Conservation (phyloP, 768 basidiomycete species). For the Termitomyces eurrhizus region DNA sequence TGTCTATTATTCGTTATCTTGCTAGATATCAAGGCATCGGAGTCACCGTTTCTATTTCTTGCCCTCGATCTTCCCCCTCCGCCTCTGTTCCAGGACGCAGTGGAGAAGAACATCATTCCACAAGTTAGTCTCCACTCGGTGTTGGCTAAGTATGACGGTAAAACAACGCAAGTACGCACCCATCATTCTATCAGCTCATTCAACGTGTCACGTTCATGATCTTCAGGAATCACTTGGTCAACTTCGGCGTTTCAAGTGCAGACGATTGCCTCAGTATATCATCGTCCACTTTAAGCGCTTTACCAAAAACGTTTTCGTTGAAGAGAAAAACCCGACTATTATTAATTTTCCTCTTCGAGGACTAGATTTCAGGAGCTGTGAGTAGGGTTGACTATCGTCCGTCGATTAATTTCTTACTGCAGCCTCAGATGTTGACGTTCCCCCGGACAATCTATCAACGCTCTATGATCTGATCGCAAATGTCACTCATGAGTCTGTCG, state of each 20-base stretch:
- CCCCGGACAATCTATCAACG: slow-evolving; percentile 53
- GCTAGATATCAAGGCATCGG: slow-evolving; percentile 78
- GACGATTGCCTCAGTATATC: slow-evolving; percentile 85
- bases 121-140: slow-evolving; percentile 92
- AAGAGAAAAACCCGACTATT: slow-evolving; percentile 98
- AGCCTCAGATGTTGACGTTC: slow-evolving; percentile 71
- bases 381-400: slow-evolving; percentile 28
- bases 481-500: slow-evolving; percentile 91
- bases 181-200: slow-evolving; percentile 1
- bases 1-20: slow-evolving; percentile 2
- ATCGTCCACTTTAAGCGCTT: slow-evolving; percentile 96
- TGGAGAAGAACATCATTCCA: slow-evolving; percentile 98
- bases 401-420: slow-evolving; percentile 20
- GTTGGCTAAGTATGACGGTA: slow-evolving; percentile 91
- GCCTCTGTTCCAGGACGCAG: slow-evolving; percentile 93
- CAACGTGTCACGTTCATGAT: not conserved
- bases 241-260: slow-evolving; percentile 87
- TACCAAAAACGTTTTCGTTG: slow-evolving; percentile 93
- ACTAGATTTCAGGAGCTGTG: slow-evolving; percentile 90
- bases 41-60: slow-evolving; percentile 93
- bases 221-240: slow-evolving; percentile 78
- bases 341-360: slow-evolving; percentile 95
- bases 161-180: slow-evolving; percentile 70
- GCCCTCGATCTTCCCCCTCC: slow-evolving; percentile 95
- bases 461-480: slow-evolving; percentile 95